These are phyloP conservation scores for Camelina sativa DNA, from an alignment of 345 rosid genomes.

Conservation along the genomic window DNA sequence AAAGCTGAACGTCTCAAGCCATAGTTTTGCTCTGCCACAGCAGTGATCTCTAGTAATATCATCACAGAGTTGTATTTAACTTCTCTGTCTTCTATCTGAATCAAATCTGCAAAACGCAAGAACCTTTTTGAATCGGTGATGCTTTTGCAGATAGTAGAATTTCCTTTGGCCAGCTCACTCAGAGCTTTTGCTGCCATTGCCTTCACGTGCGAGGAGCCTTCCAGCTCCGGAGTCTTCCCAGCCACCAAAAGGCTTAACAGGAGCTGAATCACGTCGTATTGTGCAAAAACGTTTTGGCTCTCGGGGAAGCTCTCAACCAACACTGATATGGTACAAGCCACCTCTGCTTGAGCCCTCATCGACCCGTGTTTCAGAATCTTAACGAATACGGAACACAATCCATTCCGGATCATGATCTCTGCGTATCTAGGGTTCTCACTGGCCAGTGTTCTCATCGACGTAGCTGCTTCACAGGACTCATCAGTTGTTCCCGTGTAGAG, in stretches of 20 bases:
- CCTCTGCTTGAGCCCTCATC: slow-evolving; percentile 78
- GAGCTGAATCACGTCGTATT: slow-evolving; percentile 64
- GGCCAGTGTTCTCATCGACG: slow-evolving; percentile 67
- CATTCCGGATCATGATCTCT: slow-evolving; percentile 60
- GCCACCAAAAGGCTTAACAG: slow-evolving; percentile 62
- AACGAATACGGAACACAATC: slow-evolving; percentile 63
- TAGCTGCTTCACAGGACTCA: slow-evolving; percentile 68
- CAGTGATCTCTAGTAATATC: slow-evolving; percentile 80
- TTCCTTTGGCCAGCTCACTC: slow-evolving; percentile 72
- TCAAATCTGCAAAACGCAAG: slow-evolving; percentile 60
- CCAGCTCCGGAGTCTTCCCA: slow-evolving; percentile 67
- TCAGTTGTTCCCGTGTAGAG: slow-evolving; percentile 63
- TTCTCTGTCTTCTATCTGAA: slow-evolving; percentile 68
- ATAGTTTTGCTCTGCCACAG: slow-evolving; percentile 70
- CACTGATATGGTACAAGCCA: slow-evolving; percentile 79
- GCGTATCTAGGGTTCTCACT: slow-evolving; percentile 65
- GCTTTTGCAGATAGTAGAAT: slow-evolving; percentile 66
- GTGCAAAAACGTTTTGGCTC: slow-evolving; percentile 71
- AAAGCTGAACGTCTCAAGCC: slow-evolving; percentile 79
- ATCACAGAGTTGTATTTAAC: slow-evolving; percentile 67
- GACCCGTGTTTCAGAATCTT: slow-evolving; percentile 79
- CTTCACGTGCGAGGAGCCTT: slow-evolving; percentile 65
- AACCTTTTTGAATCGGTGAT: slow-evolving; percentile 82
- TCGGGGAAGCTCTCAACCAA: slow-evolving; percentile 55
- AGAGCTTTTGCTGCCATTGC: slow-evolving; percentile 86